Conservation (phyloP, 2,329 filamentous ascomycete genomes). For the Neoarthrinium moseri region DNA sequence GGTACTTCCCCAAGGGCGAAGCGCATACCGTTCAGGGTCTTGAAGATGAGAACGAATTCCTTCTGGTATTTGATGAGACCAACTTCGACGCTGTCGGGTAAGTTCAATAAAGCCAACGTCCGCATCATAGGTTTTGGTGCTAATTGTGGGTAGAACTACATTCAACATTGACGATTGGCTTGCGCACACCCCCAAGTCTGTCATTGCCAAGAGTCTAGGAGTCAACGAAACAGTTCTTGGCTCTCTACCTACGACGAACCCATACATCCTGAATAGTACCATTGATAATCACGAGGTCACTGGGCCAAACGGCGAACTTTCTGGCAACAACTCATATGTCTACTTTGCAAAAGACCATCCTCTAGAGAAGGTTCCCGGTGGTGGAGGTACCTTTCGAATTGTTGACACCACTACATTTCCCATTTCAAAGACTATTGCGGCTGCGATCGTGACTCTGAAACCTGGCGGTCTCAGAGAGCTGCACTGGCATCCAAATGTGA, state of each 20-base stretch:
- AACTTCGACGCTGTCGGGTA: constrained; percentile 64
- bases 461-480: constrained; percentile 63
- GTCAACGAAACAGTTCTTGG: constrained; percentile 59
- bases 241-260: constrained; percentile 53
- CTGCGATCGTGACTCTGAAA: constrained; percentile 62
- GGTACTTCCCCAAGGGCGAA: constrained; percentile 56
- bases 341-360: constrained; percentile 57
- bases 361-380: constrained; percentile 56
- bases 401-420: constrained; percentile 69
- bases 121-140: too few relatives aligned
- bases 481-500: constrained; percentile 69
- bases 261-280: constrained; percentile 61
- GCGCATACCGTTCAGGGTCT: constrained; percentile 65
- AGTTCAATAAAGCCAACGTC: constrained; percentile 14
- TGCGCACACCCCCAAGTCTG: constrained; percentile 59
- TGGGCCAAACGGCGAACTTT: constrained; percentile 43
- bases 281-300: constrained; percentile 46
- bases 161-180: constrained; percentile 74
- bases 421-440: constrained; percentile 63
- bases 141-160: constrained; percentile 49
- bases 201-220: constrained; percentile 70
- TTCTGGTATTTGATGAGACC: constrained; percentile 65
- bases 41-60: constrained; percentile 65
- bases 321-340: constrained; percentile 60
- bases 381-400: constrained; percentile 61